phyloP scores from a whole-genome alignment of 768 basidiomycete species.

The Neoboletus magnificus region DNA sequence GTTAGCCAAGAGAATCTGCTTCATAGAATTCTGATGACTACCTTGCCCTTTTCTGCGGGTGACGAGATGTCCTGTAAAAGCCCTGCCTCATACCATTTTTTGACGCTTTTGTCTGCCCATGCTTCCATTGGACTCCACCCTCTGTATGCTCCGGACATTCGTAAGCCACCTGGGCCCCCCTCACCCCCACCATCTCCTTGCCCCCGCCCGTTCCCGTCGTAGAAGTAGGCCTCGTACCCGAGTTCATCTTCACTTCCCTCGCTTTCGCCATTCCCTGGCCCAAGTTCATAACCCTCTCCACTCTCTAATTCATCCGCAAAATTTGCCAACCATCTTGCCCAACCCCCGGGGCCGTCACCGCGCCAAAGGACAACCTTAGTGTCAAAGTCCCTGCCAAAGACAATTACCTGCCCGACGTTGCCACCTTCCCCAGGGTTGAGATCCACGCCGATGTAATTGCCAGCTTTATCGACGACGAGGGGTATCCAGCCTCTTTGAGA shows the following conservation, averaged over 20 bases:
- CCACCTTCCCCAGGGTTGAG: constrained; percentile 81
- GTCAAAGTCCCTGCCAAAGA: constrained; percentile 99
- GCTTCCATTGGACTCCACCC: constrained; percentile 94
- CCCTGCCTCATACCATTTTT: constrained; percentile 82
- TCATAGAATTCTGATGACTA: constrained; percentile 24
- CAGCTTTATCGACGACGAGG: constrained; percentile 86
- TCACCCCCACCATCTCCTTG: constrained; percentile 79
- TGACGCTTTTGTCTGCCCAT: constrained; percentile 85
- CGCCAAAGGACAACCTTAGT: constrained; percentile 93
- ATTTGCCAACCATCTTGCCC: constrained; percentile 90
- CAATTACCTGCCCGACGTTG: constrained; percentile 86
- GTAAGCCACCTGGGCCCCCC: constrained; percentile 64
- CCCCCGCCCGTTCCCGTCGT: constrained; percentile 72
- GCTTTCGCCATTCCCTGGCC: constrained; percentile 49
- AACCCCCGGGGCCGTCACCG: constrained; percentile 87
- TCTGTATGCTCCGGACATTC: constrained; percentile 79
- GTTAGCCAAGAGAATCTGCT: constrained; percentile 15
- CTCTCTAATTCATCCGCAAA: constrained; percentile 92
- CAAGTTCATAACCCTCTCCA: constrained; percentile 86
- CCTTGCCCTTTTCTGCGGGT: constrained; percentile 47
- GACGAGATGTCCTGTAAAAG: constrained; percentile 51
- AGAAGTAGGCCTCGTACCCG: constrained; percentile 86
- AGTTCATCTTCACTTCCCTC: constrained; percentile 80
- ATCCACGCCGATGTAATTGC: constrained; percentile 96
- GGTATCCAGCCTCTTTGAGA: constrained; percentile 97